Evolutionary conservation across 768 basidiomycete species (phyloP), one percentile per base, ranked within the genome.

Genomic region (Tulasnella sp.): DNA sequence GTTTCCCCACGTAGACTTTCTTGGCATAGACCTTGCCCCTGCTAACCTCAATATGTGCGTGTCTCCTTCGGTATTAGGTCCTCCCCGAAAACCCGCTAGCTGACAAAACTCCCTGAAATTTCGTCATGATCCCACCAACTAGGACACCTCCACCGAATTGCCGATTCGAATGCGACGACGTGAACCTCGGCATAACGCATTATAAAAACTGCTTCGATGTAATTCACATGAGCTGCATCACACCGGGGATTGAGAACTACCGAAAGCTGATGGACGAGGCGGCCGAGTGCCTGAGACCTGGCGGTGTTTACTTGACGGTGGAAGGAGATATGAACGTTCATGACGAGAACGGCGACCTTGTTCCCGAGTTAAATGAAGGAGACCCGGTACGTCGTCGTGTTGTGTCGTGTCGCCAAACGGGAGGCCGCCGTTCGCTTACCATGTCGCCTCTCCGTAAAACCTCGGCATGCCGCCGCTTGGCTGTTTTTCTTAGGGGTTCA

Each of bases 151-250:
- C 77, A 37, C 69, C 35, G 20, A 77, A 77, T 57, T 77, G 77
- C 46, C 69, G 35, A 26, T 77, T 77, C 44, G 77, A 77, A 70
- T 71, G 69, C 77, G 77, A 77, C 71, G 77, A 77, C 55, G 77
- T 70, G 3, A 77, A 77, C 39, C 77, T 77, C 35, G 77, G 77
- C 16, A 37, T 77, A 71, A 40, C 11, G 37, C 77, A 77, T 44
- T 77, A 77, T 32, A 29, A 29, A 16, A 77, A 77, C n/a, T 40
- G 44, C 29, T 77, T 70, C 46, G 69, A 77, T 72, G 70, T 77
- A 0, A 69, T 77, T 16, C 77, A 77, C 29, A 29, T 44, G 42
- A 67, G 77, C 69, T 70, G 44, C 35, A 29, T 72, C n/a, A 29
- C 69, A 15, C 32, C 42, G 20, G 77, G 77, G 44, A 71, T 77